Conservation (phyloP, 257 asterid species). For the Solanum sitiens region DNA sequence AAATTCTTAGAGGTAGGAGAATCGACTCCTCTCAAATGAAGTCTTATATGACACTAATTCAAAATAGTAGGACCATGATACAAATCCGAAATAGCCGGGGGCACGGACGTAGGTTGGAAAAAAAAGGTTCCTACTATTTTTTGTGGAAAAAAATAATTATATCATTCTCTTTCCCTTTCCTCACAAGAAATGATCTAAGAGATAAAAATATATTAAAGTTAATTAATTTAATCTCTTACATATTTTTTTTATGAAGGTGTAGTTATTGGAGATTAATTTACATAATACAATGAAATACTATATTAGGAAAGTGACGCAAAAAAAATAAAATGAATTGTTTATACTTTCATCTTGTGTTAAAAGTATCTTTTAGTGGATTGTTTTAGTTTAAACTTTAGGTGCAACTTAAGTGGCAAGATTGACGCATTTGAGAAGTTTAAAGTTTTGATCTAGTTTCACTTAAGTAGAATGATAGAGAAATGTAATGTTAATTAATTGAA, state of each 20-base stretch:
- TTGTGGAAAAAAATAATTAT: background rate
- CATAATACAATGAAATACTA: background rate
- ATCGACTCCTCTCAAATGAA: accelerated
- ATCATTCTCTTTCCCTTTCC: background rate
- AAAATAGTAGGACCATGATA: background rate
- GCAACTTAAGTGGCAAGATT: background rate
- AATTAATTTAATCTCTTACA: background rate
- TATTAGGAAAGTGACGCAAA: background rate
- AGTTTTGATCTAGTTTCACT: background rate
- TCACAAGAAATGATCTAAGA: background rate
- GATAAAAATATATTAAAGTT: background rate
- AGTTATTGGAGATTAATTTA: background rate
- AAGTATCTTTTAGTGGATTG: background rate
- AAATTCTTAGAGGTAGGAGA: accelerated
- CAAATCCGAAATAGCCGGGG: no score
- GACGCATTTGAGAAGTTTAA: background rate
- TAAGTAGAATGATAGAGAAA: background rate
- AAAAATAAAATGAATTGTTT: background rate
- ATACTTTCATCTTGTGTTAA: background rate
- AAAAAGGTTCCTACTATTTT: background rate
- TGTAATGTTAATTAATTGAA: background rate
- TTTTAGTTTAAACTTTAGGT: background rate
- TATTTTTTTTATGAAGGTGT: background rate
- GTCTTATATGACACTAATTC: background rate
- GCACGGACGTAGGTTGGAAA: no score